Evolutionary conservation across 2,329 filamentous ascomycete species (phyloP).

Genomic region (Rutstroemia sp.): DNA sequence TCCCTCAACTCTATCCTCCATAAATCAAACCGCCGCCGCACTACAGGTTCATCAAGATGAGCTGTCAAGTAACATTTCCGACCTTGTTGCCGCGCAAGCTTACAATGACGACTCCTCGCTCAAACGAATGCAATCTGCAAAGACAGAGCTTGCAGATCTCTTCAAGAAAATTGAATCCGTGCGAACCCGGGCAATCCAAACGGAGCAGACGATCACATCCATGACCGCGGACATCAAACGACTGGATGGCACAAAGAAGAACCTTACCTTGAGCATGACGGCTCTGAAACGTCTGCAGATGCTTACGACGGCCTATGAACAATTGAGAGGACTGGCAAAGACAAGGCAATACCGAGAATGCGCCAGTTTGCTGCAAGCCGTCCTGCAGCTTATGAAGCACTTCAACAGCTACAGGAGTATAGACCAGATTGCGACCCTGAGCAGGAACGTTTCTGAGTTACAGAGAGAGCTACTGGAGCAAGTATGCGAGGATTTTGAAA

Average conservation of each 20-base stretch:
- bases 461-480: conserved; percentile 91
- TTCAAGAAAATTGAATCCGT: conserved; percentile 95
- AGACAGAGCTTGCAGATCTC: conserved; percentile 79
- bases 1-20: conserved; percentile 73
- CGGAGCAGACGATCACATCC: conserved; percentile 90
- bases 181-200: conserved; percentile 79
- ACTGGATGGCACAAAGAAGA: conserved; percentile 91
- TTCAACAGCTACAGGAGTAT: conserved; percentile 98
- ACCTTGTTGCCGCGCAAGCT: conserved; percentile 67
- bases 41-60: conserved; percentile 74
- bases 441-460: conserved; percentile 85
- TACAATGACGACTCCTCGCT: conserved; percentile 82
- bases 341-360: conserved; percentile 91
- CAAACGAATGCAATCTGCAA: conserved; percentile 83
- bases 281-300: conserved; percentile 95
- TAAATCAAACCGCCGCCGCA: conserved; percentile 64
- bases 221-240: conserved; percentile 99
- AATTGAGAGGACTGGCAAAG: conserved; percentile 75
- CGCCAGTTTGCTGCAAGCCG: conserved; percentile 85
- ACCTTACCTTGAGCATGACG: conserved; percentile 95
- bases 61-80: conserved; percentile 69
- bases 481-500: conserved; percentile 98
- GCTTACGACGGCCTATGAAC: conserved; percentile 98
- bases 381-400: conserved; percentile 95
- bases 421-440: conserved; percentile 91